A percentile compares a stretch with the other conserved stretches of the same genome.
Evolutionary conservation across 148 eudicot genomes (phyloP).

Genomic region (Persicaria maculosa): DNA sequence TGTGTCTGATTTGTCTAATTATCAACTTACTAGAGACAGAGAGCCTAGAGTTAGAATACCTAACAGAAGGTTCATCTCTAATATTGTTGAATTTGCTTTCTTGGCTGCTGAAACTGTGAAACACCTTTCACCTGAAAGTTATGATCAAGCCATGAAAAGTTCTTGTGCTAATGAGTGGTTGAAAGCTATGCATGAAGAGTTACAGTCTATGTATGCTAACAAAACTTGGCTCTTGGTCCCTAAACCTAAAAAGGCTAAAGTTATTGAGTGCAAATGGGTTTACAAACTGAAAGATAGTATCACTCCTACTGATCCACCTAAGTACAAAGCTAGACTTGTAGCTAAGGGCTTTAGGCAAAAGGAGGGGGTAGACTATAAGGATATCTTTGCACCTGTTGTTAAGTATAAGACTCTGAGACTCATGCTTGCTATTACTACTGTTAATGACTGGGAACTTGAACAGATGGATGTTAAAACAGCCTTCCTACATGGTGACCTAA

Average conservation of each 20-base stretch:
- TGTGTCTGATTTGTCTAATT: neutral
- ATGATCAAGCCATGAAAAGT: neutral
- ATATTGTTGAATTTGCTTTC: neutral
- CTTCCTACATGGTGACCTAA: too few species aligned
- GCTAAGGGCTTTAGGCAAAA: neutral
- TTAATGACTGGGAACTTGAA: neutral
- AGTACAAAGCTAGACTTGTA: neutral
- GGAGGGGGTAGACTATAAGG: neutral
- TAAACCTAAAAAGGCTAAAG: too few species aligned
- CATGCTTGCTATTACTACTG: neutral
- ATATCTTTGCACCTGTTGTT: neutral
- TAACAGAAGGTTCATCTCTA: neutral
- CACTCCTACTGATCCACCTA: neutral
- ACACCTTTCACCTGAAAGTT: neutral
- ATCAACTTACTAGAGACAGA: neutral
- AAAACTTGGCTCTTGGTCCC: neutral
- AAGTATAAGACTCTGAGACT: neutral
- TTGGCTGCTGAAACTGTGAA: neutral
- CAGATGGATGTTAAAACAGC: neutral
- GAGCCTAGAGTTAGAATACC: neutral
- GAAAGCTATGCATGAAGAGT: neutral
- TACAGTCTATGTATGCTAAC: neutral
- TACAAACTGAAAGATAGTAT: too few species aligned
- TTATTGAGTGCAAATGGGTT: too few species aligned
- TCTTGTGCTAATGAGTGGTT: neutral